phyloP scores from a whole-genome alignment of 495 filamentous ascomycete species.

The Trichoderma orchidacearum region DNA sequence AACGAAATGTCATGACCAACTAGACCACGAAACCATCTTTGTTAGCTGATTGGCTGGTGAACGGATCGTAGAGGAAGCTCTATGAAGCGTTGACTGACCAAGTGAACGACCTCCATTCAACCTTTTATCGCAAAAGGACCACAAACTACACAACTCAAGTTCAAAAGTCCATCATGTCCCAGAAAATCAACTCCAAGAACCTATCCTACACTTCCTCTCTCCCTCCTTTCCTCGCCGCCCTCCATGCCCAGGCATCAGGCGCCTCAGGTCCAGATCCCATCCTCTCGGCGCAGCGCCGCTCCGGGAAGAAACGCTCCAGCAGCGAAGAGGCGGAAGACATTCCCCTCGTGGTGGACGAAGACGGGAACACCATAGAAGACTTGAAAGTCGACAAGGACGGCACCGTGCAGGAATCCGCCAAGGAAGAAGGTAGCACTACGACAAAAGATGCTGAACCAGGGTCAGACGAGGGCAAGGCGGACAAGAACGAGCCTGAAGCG shows the following conservation, averaged over 20 bases:
- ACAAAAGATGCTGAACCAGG: not conserved
- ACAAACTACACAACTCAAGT: not conserved
- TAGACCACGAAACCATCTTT: not conserved
- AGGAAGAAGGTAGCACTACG: not conserved
- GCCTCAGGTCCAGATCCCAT: constrained; percentile 24
- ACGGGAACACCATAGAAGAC: constrained; percentile 23
- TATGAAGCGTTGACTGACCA: too few relatives aligned
- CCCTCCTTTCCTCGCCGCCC: constrained; percentile 39
- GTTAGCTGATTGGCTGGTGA: not conserved
- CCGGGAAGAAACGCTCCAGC: constrained; percentile 21
- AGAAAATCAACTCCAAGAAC: constrained; percentile 40
- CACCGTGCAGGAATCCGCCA: constrained; percentile 9
- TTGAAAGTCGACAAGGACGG: constrained; percentile 23
- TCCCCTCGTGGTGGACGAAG: constrained; percentile 31
- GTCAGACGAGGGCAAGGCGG: constrained; percentile 5
- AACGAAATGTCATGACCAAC: constrained; percentile 1
- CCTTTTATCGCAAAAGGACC: too few relatives aligned
- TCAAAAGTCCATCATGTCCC: constrained; percentile 14
- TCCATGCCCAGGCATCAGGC: constrained; percentile 24
- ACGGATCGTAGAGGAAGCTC: not conserved
- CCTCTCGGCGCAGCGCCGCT: constrained; percentile 23
- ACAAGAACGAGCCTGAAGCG: constrained; percentile 10
- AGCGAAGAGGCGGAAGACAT: constrained; percentile 37
- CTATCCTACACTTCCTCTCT: constrained; percentile 33
- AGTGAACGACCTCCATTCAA: too few relatives aligned